Evolutionary conservation across 1,284 basidiomycete species (phyloP).

Genomic region (Stereum hirsutum): DNA sequence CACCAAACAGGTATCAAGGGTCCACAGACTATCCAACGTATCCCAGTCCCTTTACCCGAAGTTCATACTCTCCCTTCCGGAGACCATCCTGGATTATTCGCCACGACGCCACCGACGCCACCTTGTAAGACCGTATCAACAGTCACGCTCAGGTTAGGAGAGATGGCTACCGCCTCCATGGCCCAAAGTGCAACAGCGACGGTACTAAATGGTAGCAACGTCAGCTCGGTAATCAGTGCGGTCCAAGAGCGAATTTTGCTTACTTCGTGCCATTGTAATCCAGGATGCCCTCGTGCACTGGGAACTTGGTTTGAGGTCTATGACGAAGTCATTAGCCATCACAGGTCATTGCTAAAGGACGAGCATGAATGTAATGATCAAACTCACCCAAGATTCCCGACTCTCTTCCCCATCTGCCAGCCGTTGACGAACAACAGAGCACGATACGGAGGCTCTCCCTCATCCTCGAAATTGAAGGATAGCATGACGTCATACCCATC

Average conservation of each 20-base stretch:
- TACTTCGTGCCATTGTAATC: constrained; percentile 66
- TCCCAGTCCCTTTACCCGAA: no score
- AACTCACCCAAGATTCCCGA: constrained; percentile 59
- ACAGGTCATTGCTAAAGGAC: background rate
- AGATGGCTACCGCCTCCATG: constrained; percentile 38
- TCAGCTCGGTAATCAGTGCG: constrained; percentile 1
- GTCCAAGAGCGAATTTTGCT: constrained; percentile 14
- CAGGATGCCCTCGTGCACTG: constrained; percentile 69
- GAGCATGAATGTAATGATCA: constrained; percentile 6
- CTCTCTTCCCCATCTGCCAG: constrained; percentile 80
- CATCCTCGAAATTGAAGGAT: constrained; percentile 61
- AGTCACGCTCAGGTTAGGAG: constrained; percentile 44
- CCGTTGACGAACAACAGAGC: constrained; percentile 73
- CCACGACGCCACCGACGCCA: constrained; percentile 45
- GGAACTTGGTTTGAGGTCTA: constrained; percentile 68
- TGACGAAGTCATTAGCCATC: background rate
- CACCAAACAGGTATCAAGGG: no score
- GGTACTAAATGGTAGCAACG: constrained; percentile 34
- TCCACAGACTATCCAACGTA: no score
- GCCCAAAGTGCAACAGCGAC: constrained; percentile 66
- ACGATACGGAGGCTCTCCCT: constrained; percentile 43
- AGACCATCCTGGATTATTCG: constrained; percentile 58
- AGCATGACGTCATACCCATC: constrained; percentile 52
- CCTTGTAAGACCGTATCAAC: constrained; percentile 55
- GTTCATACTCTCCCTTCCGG: constrained; percentile 8